Evolutionary conservation across 306 rosid species (phyloP).

Genomic region (Casuarina cunninghamiana): DNA sequence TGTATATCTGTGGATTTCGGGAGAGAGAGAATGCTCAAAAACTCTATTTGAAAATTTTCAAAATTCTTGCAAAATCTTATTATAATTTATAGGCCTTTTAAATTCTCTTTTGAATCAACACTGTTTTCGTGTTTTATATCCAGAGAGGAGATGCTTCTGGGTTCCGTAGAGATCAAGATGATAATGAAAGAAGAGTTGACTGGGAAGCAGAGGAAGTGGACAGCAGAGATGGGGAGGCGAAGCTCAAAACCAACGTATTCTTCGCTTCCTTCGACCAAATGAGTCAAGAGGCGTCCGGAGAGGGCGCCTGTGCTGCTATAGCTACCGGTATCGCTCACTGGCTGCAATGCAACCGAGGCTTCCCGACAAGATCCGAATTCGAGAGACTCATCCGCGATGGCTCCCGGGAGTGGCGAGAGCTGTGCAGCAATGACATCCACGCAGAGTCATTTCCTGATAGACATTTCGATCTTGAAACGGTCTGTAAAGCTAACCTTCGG

Average conservation of each 20-base stretch:
- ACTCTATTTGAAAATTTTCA: too few species aligned
- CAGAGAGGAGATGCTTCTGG: slow-evolving; percentile 35
- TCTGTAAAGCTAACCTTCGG: slow-evolving; percentile 58
- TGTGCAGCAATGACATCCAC: slow-evolving; percentile 47
- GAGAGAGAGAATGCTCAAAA: too few species aligned
- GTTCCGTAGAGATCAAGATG: slow-evolving; percentile 9
- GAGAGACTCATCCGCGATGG: slow-evolving; percentile 66
- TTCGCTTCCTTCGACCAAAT: slow-evolving; percentile 75
- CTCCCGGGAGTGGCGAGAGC: slow-evolving; percentile 64
- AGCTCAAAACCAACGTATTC: slow-evolving; percentile 60
- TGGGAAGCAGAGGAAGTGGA: slow-evolving; percentile 52
- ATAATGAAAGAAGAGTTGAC: slow-evolving; percentile 1
- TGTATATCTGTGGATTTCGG: background rate
- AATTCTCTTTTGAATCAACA: too few species aligned
- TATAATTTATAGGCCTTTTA: too few species aligned
- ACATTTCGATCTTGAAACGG: slow-evolving; percentile 76
- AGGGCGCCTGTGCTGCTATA: slow-evolving; percentile 74
- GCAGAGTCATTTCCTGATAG: slow-evolving; percentile 54
- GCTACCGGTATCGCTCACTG: slow-evolving; percentile 75
- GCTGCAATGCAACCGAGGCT: slow-evolving; percentile 55
- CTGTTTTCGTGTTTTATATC: background rate
- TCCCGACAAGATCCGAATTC: slow-evolving; percentile 59
- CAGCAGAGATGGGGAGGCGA: slow-evolving; percentile 61
- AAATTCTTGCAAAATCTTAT: too few species aligned
- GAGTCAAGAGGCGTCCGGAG: slow-evolving; percentile 62